A percentile compares a stretch with the other conserved stretches of the same genome.
phyloP scores from a whole-genome alignment of 2,329 filamentous ascomycete species.

The Endocalyx cinctus region DNA sequence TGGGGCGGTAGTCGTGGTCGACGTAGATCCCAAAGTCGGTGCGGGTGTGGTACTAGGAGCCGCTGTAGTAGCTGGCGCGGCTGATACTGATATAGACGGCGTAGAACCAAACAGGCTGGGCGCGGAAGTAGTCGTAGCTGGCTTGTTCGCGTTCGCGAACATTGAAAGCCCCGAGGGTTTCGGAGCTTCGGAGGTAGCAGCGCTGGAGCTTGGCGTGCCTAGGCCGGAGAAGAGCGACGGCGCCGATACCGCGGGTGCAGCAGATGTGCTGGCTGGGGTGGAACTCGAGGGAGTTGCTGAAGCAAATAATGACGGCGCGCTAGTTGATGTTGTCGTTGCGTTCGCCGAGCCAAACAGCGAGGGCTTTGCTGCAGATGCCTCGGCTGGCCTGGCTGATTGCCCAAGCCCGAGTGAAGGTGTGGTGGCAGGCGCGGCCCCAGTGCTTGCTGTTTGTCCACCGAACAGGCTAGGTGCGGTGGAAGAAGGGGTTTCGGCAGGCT shows the following conservation, averaged over 20 bases:
- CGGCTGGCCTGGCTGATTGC: slow-evolving; percentile 9
- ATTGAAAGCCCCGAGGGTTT: slow-evolving; percentile 23
- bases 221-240: slow-evolving; percentile 14
- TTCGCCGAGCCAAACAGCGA: slow-evolving; percentile 17
- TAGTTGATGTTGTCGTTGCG: slow-evolving; percentile 12
- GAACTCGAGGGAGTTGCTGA: slow-evolving; percentile 11
- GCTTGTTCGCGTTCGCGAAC: slow-evolving; percentile 19
- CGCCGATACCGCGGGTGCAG: slow-evolving; percentile 14
- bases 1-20: slow-evolving; percentile 27
- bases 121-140: slow-evolving; percentile 19
- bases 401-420: slow-evolving; percentile 14
- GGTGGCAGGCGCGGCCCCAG: slow-evolving; percentile 8
- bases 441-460: slow-evolving; percentile 10
- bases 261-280: slow-evolving; percentile 10
- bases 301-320: slow-evolving; percentile 17
- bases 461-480: slow-evolving; percentile 18
- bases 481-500: too few relatives aligned
- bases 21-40: slow-evolving; percentile 17
- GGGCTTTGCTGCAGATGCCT: slow-evolving; percentile 20
- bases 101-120: slow-evolving; percentile 22
- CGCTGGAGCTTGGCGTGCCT: slow-evolving; percentile 15
- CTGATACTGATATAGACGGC: slow-evolving; percentile 17
- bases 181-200: slow-evolving; percentile 22
- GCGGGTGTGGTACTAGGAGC: slow-evolving; percentile 22
- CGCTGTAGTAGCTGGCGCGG: slow-evolving; percentile 19